phyloP scores from a whole-genome alignment of 1,139 yeast genomes.

The Pichia sp. region DNA sequence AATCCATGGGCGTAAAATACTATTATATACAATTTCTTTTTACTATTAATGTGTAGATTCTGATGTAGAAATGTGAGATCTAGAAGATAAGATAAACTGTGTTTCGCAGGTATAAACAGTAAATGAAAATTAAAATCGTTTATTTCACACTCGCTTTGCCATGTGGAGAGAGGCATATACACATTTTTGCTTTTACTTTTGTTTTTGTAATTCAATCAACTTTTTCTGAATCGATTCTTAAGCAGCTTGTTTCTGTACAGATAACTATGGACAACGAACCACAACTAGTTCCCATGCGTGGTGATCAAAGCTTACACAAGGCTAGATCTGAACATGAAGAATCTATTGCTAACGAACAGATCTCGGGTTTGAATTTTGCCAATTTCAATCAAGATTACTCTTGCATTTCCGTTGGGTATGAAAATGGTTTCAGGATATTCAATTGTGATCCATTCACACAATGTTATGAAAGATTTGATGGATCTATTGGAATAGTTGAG shows the following conservation, averaged over 20 bases:
- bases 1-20: conserved; percentile 28
- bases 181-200: not conserved
- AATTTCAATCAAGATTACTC: conserved; percentile 61
- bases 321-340: not conserved
- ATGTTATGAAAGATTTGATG: conserved; percentile 38
- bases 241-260: not conserved
- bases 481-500: conserved; percentile 39
- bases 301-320: not conserved
- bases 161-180: too few species aligned
- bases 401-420: conserved; percentile 55
- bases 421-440: conserved; percentile 48
- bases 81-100: too few species aligned
- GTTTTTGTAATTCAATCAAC: not conserved
- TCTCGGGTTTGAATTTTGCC: conserved; percentile 38
- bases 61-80: not conserved
- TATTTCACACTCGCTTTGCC: too few species aligned
- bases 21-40: not conserved
- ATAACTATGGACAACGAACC: not conserved
- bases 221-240: not conserved
- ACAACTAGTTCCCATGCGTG: not conserved
- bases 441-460: conserved; percentile 58
- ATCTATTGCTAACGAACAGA: conserved; percentile 6
- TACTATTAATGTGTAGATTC: not conserved
- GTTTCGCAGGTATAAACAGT: too few species aligned
- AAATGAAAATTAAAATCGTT: too few species aligned